Evolutionary conservation across 176 grass and related monocot species (phyloP).

Genomic region (Luzula sylvatica): DNA sequence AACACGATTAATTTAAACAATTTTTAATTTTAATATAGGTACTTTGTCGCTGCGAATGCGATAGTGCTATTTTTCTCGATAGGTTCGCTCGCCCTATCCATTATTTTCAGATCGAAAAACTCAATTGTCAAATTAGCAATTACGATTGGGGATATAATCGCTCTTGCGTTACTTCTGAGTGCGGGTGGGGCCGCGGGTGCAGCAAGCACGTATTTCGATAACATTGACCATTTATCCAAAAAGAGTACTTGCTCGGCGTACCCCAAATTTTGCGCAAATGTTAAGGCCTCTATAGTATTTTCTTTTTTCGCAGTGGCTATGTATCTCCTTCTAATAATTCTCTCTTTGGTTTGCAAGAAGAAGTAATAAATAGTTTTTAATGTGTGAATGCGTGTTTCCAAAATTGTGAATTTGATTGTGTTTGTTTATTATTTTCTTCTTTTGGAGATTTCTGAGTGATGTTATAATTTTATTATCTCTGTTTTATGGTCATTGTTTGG

Average conservation of each 20-base stretch:
- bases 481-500: too few species aligned
- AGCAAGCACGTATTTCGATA: background rate
- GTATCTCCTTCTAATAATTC: constrained; percentile 4
- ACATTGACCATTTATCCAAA: background rate
- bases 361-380: background rate
- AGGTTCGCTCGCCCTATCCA: background rate
- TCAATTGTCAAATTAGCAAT: background rate
- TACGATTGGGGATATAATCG: background rate
- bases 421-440: background rate
- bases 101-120: background rate
- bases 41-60: constrained; percentile 14
- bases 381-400: background rate
- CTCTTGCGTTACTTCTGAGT: background rate
- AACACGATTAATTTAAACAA: too few species aligned
- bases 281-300: constrained; percentile 15
- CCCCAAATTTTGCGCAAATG: background rate
- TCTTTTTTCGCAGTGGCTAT: background rate
- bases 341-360: constrained; percentile 8
- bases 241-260: background rate
- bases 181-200: constrained; percentile 1
- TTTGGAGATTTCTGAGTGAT: background rate
- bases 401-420: background rate
- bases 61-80: constrained; percentile 4
- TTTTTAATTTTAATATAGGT: constrained; percentile 9
- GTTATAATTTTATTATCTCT: too few species aligned